Evolutionary conservation across 2,329 filamentous ascomycete genomes (phyloP).

Genomic region (Rhexocercosporidium sp.): DNA sequence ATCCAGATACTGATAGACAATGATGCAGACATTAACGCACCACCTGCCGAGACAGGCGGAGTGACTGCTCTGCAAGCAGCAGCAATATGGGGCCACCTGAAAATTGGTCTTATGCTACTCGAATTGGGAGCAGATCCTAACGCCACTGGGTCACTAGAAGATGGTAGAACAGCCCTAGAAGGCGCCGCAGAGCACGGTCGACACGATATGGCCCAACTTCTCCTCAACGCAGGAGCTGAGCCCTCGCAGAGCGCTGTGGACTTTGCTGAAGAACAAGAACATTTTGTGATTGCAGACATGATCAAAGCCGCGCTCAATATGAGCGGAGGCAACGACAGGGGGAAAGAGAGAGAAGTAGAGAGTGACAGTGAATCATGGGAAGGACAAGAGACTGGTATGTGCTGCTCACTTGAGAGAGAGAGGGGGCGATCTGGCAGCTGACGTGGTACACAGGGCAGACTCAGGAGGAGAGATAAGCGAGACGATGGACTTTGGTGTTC

Average conservation of each 20-base stretch:
- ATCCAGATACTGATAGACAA: slow-evolving; percentile 23
- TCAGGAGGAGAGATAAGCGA: background rate
- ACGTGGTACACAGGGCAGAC: background rate
- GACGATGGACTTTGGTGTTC: background rate
- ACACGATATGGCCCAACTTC: slow-evolving; percentile 19
- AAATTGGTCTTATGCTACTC: slow-evolving; percentile 35
- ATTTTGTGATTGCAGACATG: slow-evolving; percentile 4
- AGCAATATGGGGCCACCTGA: slow-evolving; percentile 25
- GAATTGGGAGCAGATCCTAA: slow-evolving; percentile 19
- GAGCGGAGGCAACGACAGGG: background rate
- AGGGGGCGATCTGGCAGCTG: background rate
- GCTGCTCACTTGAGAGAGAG: background rate
- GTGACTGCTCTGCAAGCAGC: slow-evolving; percentile 35
- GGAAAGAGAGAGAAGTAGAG: background rate
- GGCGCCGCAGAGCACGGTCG: slow-evolving; percentile 42
- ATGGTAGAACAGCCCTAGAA: slow-evolving; percentile 25
- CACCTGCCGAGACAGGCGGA: background rate
- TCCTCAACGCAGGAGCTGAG: slow-evolving; percentile 21
- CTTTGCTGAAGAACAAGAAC: background rate
- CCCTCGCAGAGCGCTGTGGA: background rate
- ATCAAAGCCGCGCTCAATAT: background rate
- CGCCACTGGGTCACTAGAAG: slow-evolving; percentile 26
- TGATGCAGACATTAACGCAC: slow-evolving; percentile 21
- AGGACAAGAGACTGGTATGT: background rate
- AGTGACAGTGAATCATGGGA: background rate